Evolutionary conservation across 2,329 filamentous ascomycete species (phyloP), one percentile per base, ranked within the genome.

Genomic region (Claviceps sp.): DNA sequence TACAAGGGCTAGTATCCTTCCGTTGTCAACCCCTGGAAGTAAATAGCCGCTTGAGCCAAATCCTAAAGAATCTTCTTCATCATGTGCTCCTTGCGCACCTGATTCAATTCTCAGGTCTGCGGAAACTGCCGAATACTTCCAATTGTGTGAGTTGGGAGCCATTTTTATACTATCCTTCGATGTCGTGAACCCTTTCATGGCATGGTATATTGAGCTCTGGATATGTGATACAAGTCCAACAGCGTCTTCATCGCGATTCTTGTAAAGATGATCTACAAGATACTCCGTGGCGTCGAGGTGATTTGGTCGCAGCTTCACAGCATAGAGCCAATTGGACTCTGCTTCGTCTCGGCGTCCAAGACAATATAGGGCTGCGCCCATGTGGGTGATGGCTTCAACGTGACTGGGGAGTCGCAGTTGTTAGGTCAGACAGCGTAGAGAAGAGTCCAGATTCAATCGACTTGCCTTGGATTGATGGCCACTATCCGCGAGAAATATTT

Each of bases 261-360:
- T 87, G 64, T 91, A 96, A 17, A 97, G 68, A 47, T 97, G 73
- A 1, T 89, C 89, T 34, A 97, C 87, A 1, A 98, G 77, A 70
- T 97, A 90, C 65, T 98, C 93, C 2, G 93, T 89, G 7, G 93
- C 90, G 69, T 98, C 93, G 53, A 98, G 86, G 68, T 95, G 94
- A 62, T 82, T 86, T 0, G 93, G 93, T 8, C 87, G 83, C 53
- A 87, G 72, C 62, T 82, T 86, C 26, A 97, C 82, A n/a, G 89
- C 89, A 55, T 79, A 81, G 57, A 85, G 74, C 93, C 93, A 98
- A 62, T 89, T 79, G 53, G 82, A 77, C 63, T 95, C 85, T 6
- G 93, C 93, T 62, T 97, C 91, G 47, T 85, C 78, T 54, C 85
- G 85, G 54, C 85, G 82, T 55, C 88, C 83, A 10, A 97, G 76